Conservation (phyloP, 1,284 basidiomycete species). For the Papiliotrema nemorosa region DNA sequence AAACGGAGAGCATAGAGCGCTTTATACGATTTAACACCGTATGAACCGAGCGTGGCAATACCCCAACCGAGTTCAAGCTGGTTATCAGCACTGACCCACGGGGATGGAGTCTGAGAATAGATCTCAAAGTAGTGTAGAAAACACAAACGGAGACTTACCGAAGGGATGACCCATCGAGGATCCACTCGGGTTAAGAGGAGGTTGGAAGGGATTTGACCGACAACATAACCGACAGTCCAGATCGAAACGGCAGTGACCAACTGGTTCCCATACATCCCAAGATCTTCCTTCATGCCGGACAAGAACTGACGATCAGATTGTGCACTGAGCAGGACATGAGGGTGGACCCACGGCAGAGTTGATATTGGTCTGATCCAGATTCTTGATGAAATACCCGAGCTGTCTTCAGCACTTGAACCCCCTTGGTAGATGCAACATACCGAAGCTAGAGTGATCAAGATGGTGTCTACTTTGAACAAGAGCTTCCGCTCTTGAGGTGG, state of each 20-base stretch:
- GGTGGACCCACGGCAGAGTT: constrained; percentile 44
- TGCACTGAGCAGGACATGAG: constrained; percentile 5
- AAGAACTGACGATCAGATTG: constrained; percentile 42
- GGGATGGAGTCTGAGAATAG: no score
- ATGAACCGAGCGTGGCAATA: constrained; percentile 31
- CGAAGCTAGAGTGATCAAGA: constrained; percentile 38
- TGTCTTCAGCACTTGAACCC: constrained; percentile 1
- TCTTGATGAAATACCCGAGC: constrained; percentile 40
- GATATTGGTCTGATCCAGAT: constrained; percentile 35
- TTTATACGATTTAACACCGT: constrained; percentile 22
- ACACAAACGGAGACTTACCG: constrained; percentile 10
- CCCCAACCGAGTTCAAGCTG: constrained; percentile 41
- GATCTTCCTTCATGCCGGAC: constrained; percentile 76
- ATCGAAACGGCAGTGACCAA: constrained; percentile 35
- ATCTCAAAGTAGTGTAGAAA: neutral
- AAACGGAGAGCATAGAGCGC: constrained; percentile 32
- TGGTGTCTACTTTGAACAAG: constrained; percentile 41
- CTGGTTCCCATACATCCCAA: constrained; percentile 65
- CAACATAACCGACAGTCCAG: constrained; percentile 41
- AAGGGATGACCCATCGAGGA: constrained; percentile 33
- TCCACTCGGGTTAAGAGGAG: constrained; percentile 38
- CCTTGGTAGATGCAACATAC: constrained; percentile 10
- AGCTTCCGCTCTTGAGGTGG: constrained; percentile 30
- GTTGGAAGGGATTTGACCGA: constrained; percentile 41
- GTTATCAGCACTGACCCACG: neutral